Evolutionary conservation across 208 protist species (phyloP).

Genomic region (Trypanosoma rangeli): DNA sequence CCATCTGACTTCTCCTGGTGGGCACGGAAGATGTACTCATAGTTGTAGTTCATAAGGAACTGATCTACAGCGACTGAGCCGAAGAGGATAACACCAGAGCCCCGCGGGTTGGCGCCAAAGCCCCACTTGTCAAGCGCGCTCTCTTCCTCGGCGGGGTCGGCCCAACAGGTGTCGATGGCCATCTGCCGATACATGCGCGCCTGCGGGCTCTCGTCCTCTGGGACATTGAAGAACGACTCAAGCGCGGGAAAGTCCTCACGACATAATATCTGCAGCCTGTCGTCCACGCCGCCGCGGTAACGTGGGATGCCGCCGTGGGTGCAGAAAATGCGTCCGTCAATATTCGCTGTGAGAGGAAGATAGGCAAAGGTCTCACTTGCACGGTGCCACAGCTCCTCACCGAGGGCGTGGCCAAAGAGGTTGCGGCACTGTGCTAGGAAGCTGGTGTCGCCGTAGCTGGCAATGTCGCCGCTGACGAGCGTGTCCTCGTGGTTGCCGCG

Average conservation of each 20-base stretch:
- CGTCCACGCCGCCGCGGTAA: constrained; percentile 80
- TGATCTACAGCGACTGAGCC: constrained; percentile 83
- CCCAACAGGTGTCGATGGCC: constrained; percentile 91
- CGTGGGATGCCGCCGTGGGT: constrained; percentile 93
- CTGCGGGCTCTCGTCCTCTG: constrained; percentile 60
- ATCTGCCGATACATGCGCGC: constrained; percentile 70
- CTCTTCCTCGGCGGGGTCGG: constrained; percentile 89
- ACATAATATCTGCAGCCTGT: constrained; percentile 64
- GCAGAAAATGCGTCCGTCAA: constrained; percentile 93
- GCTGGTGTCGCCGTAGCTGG: constrained; percentile 85
- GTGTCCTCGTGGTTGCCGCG: constrained; percentile 95
- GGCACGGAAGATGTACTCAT: constrained; percentile 92
- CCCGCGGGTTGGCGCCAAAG: constrained; percentile 87
- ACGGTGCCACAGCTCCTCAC: constrained; percentile 87
- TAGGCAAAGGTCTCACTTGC: constrained; percentile 83
- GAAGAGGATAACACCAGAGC: constrained; percentile 87
- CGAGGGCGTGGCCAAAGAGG: constrained; percentile 75
- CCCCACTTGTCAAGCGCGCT: constrained; percentile 72
- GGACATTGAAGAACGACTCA: constrained; percentile 84
- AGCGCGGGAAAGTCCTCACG: constrained; percentile 78
- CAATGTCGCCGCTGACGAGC: constrained; percentile 90
- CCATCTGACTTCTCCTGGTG: constrained; percentile 93
- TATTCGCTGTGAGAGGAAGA: constrained; percentile 90
- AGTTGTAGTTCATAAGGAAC: constrained; percentile 83
- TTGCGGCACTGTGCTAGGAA: constrained; percentile 88